A percentile compares a stretch with the other conserved stretches of the same genome.
phyloP scores from a whole-genome alignment of 768 basidiomycete genomes.

The Leucocoprinus leucothites region DNA sequence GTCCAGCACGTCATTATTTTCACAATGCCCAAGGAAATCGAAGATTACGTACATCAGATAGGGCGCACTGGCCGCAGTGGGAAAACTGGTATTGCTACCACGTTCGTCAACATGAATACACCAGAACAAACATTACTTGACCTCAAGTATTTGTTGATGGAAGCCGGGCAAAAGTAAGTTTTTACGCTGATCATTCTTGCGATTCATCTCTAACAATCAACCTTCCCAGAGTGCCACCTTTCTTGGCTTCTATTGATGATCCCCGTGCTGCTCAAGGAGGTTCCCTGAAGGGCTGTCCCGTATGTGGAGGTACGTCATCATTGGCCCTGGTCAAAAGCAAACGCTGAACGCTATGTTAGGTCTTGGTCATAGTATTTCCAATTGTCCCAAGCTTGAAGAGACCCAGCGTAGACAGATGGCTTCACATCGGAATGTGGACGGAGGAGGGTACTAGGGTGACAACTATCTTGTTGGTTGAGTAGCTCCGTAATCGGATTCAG shows the following conservation, averaged over 20 bases:
- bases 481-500: too few species aligned
- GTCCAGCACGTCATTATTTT: constrained; percentile 99
- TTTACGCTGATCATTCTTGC: not conserved
- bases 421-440: constrained; percentile 69
- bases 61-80: constrained; percentile 97
- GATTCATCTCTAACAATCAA: constrained; percentile 8
- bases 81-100: constrained; percentile 98
- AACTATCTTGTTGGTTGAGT: not conserved
- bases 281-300: constrained; percentile 83
- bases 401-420: constrained; percentile 89
- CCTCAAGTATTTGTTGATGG: constrained; percentile 94
- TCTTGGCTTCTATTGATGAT: constrained; percentile 87
- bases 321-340: not conserved
- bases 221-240: constrained; percentile 80
- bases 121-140: constrained; percentile 95
- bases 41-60: constrained; percentile 99
- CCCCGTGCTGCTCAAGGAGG: constrained; percentile 79
- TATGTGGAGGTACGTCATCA: constrained; percentile 78
- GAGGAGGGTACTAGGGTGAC: constrained; percentile 41
- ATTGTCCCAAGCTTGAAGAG: constrained; percentile 97
- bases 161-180: constrained; percentile 92
- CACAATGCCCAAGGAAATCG: constrained; percentile 99
- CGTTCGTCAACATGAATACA: constrained; percentile 98
- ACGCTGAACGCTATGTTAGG: constrained; percentile 39
- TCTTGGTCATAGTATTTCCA: constrained; percentile 90